These are phyloP conservation scores for Blastobotrys indianensis DNA, from an alignment of 1,139 yeast species.

Conservation along the genomic window DNA sequence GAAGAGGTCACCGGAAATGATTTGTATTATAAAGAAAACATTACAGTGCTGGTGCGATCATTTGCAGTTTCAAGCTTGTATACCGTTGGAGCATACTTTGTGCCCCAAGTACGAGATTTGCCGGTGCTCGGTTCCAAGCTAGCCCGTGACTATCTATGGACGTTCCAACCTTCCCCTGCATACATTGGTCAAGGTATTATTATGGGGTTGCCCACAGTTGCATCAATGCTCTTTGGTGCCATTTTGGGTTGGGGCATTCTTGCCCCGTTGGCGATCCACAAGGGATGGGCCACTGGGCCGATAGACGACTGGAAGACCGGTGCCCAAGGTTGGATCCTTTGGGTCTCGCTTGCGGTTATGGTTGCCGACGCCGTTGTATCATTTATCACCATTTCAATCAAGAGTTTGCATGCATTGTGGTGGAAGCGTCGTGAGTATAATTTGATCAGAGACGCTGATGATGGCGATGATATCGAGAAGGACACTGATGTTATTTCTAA, in stretches of 20 bases:
- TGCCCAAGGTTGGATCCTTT: constrained; percentile 94
- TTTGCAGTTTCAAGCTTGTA: constrained; percentile 66
- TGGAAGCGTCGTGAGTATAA: constrained; percentile 1
- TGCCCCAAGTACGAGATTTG: constrained; percentile 60
- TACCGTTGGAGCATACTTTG: constrained; percentile 63
- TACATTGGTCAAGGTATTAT: constrained; percentile 96
- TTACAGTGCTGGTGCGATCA: constrained; percentile 51
- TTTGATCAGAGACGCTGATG: constrained; percentile 6
- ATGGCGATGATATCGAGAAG: constrained; percentile 9
- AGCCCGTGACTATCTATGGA: constrained; percentile 73
- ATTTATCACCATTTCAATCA: constrained; percentile 54
- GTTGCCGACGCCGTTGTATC: constrained; percentile 86
- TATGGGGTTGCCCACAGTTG: constrained; percentile 90
- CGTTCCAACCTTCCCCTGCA: constrained; percentile 94
- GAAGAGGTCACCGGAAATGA: constrained; percentile 8
- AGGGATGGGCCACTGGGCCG: constrained; percentile 86
- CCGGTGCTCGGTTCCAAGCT: constrained; percentile 70
- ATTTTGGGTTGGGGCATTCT: constrained; percentile 85
- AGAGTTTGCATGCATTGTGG: constrained; percentile 17
- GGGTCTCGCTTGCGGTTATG: constrained; percentile 93
- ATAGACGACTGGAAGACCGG: constrained; percentile 91
- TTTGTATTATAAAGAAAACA: constrained; percentile 46
- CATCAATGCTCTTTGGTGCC: constrained; percentile 87
- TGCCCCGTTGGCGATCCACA: constrained; percentile 66
- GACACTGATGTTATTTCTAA: constrained; percentile 37